Base-by-base conservation (phyloP, 352 stramenopile species). In the Thraustotheca clavata region DNA sequence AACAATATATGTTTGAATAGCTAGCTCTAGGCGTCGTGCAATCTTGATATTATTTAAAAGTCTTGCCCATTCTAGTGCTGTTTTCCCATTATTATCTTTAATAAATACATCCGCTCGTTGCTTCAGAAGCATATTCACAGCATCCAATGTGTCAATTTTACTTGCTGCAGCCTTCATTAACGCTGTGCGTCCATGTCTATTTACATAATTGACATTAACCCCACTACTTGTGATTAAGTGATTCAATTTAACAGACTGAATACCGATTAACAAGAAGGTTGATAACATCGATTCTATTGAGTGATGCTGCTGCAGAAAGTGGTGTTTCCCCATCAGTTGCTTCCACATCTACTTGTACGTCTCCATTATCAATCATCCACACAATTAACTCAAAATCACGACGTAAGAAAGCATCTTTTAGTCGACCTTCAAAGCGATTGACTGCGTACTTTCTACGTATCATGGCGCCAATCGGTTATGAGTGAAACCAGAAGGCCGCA, bases 361-460 rank as follows among this genome's bases (percentile, higher is more conserved):
- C 73, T 0, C 68, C 77, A 36, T 77, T 88, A 29, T 74, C 76
- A 27, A 92, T 83, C 71, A 88, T 71, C 83, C 80, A 92, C 24
- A 92, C 59, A 41, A 86, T 72, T 3, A 71, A 49, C 24, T 73
- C 60, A 41, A 92, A 86, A 41, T 92, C 80, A 14, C 78, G 72
- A 32, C 74, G 73, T 24, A 70, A 69, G 12, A 89, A 62, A n/a
- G 79, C 76, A 24, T 80, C 69, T 48, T 88, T 78, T 29, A 52
- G 34, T n/a, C n/a, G n/a, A n/a, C n/a, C n/a, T 48, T 88, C 79
- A 31, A 52, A 52, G n/a, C n/a, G n/a, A n/a, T n/a, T n/a, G n/a
- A n/a, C n/a, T n/a, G n/a, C n/a, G n/a, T n/a, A n/a, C n/a, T n/a
- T n/a, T n/a, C n/a, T n/a, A n/a, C n/a, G n/a, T n/a, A n/a, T n/a